Base-by-base conservation (phyloP, 352 stramenopile species). In the Pythium plurisporium region DNA sequence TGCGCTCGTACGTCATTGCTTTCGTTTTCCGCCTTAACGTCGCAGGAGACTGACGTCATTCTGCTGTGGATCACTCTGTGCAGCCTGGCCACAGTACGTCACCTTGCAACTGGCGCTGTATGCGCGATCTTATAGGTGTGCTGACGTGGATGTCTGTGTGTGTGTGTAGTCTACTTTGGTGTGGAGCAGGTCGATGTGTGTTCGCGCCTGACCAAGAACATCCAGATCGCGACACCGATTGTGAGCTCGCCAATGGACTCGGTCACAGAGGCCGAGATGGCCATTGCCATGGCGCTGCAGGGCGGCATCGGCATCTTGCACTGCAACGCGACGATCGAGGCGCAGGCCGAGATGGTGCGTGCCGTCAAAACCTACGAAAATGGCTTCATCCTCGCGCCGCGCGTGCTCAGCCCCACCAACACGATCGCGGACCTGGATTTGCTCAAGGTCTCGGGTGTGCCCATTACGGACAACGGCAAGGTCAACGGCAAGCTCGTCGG, bases 171-270 rank as follows among this genome's bases (percentile, higher is more conserved):
- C 66, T 67, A 93, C 62, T 99, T 99, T 65, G 85, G 85, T 15
- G 81, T 98, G 14, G 81, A 97, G 43, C 82, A 98, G 30, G 96
- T 99, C 31, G 85, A 93, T 22, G 83, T 99, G 59, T 87, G 81
- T 17, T 96, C 94, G 15, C 71, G 67, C 9, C 47, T 94, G 43
- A 88, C 90, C 31, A 89, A 81, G 67, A 97, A 96, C 65, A 99
- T 99, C 67, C 86, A 65, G 31, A 67, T 99, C 46, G 89, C 96
- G 40, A 67, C 82, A 41, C 96, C 96, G 12, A 95, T 99, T 50
- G 92, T 99, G 33, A 98, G 91, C 19, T 99, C 94, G 43, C 97
- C 97, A 2, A 99, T 99, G 97, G 97, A 99, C 80, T 99, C 97
- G 19, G 97, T 99, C 31, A 99, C 97, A 20, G 97, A 99, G 70